phyloP scores from a whole-genome alignment of 2,329 filamentous ascomycete species.

The Fusarium sp. region DNA sequence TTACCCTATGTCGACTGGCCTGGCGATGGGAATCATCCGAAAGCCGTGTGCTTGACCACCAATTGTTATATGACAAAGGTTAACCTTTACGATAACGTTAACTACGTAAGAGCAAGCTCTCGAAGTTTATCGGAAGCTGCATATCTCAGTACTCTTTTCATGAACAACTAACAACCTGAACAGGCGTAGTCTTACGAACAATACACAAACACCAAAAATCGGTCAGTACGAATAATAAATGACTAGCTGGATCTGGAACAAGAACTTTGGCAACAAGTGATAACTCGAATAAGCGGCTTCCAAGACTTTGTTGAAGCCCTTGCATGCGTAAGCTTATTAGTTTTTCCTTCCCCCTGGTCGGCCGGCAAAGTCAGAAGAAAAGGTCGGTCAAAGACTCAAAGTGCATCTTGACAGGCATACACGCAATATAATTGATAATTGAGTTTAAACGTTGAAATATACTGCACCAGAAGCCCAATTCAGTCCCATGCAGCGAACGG shows the following conservation, averaged over 20 bases:
- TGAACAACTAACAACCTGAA: too few relatives aligned
- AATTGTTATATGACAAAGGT: too few relatives aligned
- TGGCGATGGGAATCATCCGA: too few relatives aligned
- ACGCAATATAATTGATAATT: neutral
- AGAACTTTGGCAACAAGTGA: slow-evolving; percentile 24
- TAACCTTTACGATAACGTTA: too few relatives aligned
- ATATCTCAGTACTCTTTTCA: too few relatives aligned
- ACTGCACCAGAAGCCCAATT: slow-evolving; percentile 2
- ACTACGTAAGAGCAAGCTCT: too few relatives aligned
- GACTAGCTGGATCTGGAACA: slow-evolving; percentile 13
- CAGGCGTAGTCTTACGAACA: too few relatives aligned
- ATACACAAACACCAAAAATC: too few relatives aligned
- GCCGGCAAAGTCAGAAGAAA: neutral
- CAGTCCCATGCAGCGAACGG: slow-evolving; percentile 3
- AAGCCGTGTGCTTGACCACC: too few relatives aligned
- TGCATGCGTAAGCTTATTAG: slow-evolving; percentile 13
- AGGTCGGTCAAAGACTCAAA: neutral
- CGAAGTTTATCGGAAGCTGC: neutral
- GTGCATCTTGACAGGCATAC: neutral
- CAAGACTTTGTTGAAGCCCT: slow-evolving; percentile 1
- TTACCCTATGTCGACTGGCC: too few relatives aligned
- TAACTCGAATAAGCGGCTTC: slow-evolving; percentile 8
- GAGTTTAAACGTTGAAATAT: neutral
- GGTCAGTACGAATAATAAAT: neutral
- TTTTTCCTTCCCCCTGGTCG: neutral